A percentile compares a stretch with the other conserved stretches of the same genome.
Evolutionary conservation across 23 red algal species (phyloP).

Genomic region (Gracilaria gracilis): DNA sequence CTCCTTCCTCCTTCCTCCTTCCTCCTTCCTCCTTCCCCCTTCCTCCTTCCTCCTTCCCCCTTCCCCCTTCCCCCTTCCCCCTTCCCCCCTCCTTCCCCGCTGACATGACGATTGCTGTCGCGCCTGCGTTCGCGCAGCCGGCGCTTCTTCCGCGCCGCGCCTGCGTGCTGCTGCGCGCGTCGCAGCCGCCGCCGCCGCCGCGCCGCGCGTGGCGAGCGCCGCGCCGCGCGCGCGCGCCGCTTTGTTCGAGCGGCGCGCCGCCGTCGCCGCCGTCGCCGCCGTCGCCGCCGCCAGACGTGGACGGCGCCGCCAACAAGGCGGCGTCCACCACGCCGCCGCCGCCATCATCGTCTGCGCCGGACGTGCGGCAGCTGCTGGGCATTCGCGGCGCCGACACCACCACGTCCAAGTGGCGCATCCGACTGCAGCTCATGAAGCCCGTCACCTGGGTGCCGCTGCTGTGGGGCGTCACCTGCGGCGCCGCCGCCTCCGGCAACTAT

Average conservation of each 20-base stretch:
- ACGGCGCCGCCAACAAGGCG: background rate
- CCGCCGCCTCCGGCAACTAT: conserved; percentile 93
- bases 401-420: conserved; percentile 83
- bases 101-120: no score
- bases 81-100: no score
- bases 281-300: background rate
- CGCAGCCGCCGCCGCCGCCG: background rate
- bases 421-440: conserved; percentile 99
- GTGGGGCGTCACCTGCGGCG: conserved; percentile 98
- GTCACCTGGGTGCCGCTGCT: conserved; percentile 98
- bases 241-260: background rate
- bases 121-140: no score
- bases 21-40: no score
- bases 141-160: no score
- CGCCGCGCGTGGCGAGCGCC: background rate
- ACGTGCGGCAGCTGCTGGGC: conserved; percentile 88
- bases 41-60: no score
- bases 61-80: no score
- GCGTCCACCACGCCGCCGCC: no score
- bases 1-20: no score
- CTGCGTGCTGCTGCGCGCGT: background rate
- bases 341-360: background rate
- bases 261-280: background rate
- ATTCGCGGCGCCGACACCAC: conserved; percentile 77
- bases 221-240: background rate